Evolutionary conservation across 345 rosid genomes (phyloP).

Genomic region (Limnanthes douglasii): DNA sequence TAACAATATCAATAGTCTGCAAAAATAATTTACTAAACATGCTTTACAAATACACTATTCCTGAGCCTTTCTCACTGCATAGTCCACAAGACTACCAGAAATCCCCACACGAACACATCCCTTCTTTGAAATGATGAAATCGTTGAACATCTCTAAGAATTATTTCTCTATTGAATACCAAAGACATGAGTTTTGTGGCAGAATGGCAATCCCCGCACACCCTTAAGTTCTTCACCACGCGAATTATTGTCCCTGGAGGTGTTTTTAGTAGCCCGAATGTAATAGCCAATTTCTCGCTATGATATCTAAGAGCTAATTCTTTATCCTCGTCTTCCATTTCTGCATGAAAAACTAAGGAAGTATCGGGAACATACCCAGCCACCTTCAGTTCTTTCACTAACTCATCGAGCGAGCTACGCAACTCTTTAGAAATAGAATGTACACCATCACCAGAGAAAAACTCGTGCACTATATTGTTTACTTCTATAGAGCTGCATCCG

Average conservation of each 20-base stretch:
- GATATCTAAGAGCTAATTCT: constrained; percentile 56
- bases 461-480: constrained; percentile 58
- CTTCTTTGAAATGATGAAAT: constrained; percentile 78
- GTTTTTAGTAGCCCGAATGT: constrained; percentile 64
- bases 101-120: constrained; percentile 71
- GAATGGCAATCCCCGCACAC: constrained; percentile 84
- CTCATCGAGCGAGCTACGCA: constrained; percentile 41
- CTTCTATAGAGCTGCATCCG: constrained; percentile 73
- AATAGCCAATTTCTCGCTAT: constrained; percentile 79
- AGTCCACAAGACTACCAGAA: too few species aligned
- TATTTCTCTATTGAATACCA: constrained; percentile 43
- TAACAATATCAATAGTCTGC: too few species aligned
- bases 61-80: too few species aligned
- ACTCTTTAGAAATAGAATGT: constrained; percentile 23
- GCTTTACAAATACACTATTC: too few species aligned
- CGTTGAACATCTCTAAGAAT: constrained; percentile 82
- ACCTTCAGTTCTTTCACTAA: constrained; percentile 56
- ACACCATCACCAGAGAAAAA: constrained; percentile 74
- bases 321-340: constrained; percentile 58
- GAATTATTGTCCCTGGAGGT: constrained; percentile 49
- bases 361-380: constrained; percentile 71
- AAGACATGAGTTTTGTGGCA: constrained; percentile 63
- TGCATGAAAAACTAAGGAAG: constrained; percentile 37
- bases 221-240: constrained; percentile 75
- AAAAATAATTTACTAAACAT: too few species aligned